Conservation (phyloP, 2,329 filamentous ascomycete species). For the Aspergillus brasiliensis region DNA sequence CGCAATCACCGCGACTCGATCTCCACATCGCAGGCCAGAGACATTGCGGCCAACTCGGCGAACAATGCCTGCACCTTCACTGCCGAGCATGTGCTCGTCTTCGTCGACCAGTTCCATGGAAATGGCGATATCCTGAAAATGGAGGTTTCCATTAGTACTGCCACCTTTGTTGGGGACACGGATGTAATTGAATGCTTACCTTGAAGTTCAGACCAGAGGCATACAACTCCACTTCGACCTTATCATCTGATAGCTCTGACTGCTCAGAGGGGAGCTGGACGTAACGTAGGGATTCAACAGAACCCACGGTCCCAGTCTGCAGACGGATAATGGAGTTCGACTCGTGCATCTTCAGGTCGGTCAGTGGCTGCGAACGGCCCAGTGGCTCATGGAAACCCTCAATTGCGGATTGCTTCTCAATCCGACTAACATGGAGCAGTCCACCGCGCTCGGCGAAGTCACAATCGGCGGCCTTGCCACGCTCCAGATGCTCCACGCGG, state of each 20-base stretch:
- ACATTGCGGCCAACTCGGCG: slow-evolving; percentile 30
- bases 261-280: neutral
- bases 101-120: slow-evolving; percentile 24
- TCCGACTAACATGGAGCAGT: neutral
- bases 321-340: neutral
- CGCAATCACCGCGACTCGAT: slow-evolving; percentile 28
- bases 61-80: slow-evolving; percentile 46
- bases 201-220: slow-evolving; percentile 22
- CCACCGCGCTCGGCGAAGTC: neutral
- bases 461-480: neutral
- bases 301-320: neutral
- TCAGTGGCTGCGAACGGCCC: neutral
- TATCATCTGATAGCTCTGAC: neutral
- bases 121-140: slow-evolving; percentile 15
- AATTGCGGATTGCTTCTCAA: neutral
- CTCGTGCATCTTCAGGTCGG: neutral
- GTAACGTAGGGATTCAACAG: neutral
- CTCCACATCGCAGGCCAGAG: slow-evolving; percentile 28
- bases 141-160: neutral
- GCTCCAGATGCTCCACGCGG: neutral
- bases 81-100: slow-evolving; percentile 42
- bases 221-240: slow-evolving; percentile 26
- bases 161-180: too few relatives aligned
- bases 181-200: neutral
- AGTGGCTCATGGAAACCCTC: neutral